phyloP scores from a whole-genome alignment of 345 rosid genomes.

The Hibiscus syriacus region DNA sequence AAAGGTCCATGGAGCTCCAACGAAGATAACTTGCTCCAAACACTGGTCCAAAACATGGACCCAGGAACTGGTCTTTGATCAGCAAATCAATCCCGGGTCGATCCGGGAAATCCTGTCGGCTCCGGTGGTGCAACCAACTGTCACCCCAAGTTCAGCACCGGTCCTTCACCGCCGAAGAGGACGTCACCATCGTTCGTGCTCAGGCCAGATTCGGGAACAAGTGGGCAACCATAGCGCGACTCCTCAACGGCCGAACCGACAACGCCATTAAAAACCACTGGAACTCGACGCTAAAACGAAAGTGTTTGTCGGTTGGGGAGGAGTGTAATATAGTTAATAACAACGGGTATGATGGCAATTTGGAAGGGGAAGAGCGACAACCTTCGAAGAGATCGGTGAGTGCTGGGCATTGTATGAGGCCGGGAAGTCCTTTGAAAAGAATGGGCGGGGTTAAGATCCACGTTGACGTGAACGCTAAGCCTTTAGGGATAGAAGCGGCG shows the following conservation, averaged over 20 bases:
- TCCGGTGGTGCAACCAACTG: slow-evolving; percentile 94
- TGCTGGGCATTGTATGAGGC: slow-evolving; percentile 52
- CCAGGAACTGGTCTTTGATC: slow-evolving; percentile 87
- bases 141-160: slow-evolving; percentile 92
- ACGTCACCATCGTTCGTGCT: slow-evolving; percentile 67
- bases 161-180: slow-evolving; percentile 63
- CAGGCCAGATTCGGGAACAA: no score
- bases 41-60: slow-evolving; percentile 68
- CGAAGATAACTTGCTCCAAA: slow-evolving; percentile 71
- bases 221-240: no score
- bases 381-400: slow-evolving; percentile 76
- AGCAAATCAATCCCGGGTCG: slow-evolving; percentile 89
- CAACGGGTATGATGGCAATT: slow-evolving; percentile 35
- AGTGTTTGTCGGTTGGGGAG: slow-evolving; percentile 23
- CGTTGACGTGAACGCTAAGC: slow-evolving; percentile 15
- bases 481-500: slow-evolving; percentile 25
- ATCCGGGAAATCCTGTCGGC: slow-evolving; percentile 80
- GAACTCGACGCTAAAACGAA: no score
- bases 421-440: slow-evolving; percentile 55
- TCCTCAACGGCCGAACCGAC: no score
- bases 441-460: slow-evolving; percentile 38
- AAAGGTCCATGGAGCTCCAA: no score
- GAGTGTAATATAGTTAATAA: slow-evolving; percentile 23
- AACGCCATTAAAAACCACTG: no score
- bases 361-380: slow-evolving; percentile 22